phyloP scores from a whole-genome alignment of 441 rosid species.

The Mallotus repandus region DNA sequence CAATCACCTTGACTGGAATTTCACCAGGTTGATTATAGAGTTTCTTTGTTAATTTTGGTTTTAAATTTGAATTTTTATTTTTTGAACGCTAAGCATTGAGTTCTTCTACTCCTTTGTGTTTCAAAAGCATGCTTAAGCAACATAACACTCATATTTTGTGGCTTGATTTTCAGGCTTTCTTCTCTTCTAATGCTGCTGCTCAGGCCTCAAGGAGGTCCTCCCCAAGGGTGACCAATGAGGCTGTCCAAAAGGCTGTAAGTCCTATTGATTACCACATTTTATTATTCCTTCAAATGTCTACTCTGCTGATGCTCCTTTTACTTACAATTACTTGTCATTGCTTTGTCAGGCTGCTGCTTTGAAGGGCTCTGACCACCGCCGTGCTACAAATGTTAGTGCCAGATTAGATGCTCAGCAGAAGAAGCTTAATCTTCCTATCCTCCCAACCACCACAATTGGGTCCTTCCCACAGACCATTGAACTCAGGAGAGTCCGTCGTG shows the following conservation, averaged over 20 bases:
- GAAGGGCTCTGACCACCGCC: conserved; percentile 91
- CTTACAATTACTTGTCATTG: conserved; percentile 20
- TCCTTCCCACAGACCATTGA: conserved; percentile 95
- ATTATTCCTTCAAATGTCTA: conserved; percentile 5
- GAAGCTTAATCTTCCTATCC: conserved; percentile 93
- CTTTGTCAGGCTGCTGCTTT: conserved; percentile 79
- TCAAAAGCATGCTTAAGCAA: background rate
- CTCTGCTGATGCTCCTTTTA: background rate
- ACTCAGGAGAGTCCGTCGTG: conserved; percentile 95
- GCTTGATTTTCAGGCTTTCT: conserved; percentile 54
- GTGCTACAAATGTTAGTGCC: conserved; percentile 77
- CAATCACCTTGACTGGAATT: background rate
- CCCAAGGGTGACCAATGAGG: conserved; percentile 87
- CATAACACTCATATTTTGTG: conserved; percentile 10
- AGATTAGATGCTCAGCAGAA: conserved; percentile 96
- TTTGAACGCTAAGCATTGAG: too few species aligned
- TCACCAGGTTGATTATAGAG: background rate
- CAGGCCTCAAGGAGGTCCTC: conserved; percentile 87
- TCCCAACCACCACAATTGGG: conserved; percentile 96
- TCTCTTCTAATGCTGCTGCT: conserved; percentile 76
- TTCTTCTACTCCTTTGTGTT: background rate
- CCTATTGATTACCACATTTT: conserved; percentile 9
- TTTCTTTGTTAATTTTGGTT: conserved; percentile 1
- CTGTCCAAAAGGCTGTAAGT: conserved; percentile 95
- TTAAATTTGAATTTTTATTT: background rate